Evolutionary conservation across 2,329 filamentous ascomycete genomes (phyloP), one percentile per base, ranked within the genome.

Genomic region (Epichloe baconii): DNA sequence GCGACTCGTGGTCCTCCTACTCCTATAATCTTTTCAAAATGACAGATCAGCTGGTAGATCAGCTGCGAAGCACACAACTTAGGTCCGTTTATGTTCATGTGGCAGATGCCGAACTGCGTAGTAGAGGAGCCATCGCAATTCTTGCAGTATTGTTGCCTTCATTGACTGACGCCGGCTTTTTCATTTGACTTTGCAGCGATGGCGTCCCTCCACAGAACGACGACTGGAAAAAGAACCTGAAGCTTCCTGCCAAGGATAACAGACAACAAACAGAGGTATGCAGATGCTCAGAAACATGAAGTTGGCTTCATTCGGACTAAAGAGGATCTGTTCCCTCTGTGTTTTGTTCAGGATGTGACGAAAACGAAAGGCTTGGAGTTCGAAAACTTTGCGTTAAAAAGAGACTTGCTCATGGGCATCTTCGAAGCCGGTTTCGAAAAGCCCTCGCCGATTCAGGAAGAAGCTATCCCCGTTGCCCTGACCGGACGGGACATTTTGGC

Each of bases 401-500:
- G 93, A 66, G 88, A 95, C 66, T 75, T 98, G 55, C 81, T 98
- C 73, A 98, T 97, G 91, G 93, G 93, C 56, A 97, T 98, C 59
- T 98, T 97, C 69, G 93, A 98, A 74, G 93, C 93, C 59, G 93
- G 93, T 56, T 98, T 96, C 69, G 93, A 98, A 69, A 96, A 95
- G 72, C 93, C 93, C 15, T 98, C 93, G 52, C 93, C 93, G 11
- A 98, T 98, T 62, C 93, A 98, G 80, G 93, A 98, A 83, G 93
- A 97, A 73, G 89, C 93, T 51, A 96, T 98, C 63, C 93, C 93
- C 46, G 91, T 98, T 58, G 93, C 93, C 48, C 78, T 98, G 52
- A 95, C 91, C 46, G 93, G 93, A 52, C 82, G 91, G 71, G 93
- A 98, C 66, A 90, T 98, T 62, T 79, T 98, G 57, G 93, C 93